Percentiles rank a stretch among this genome's conserved stretches.
Conservation (phyloP, 225 moss, liverwort and hornwort species). For the Asterella californica region DNA sequence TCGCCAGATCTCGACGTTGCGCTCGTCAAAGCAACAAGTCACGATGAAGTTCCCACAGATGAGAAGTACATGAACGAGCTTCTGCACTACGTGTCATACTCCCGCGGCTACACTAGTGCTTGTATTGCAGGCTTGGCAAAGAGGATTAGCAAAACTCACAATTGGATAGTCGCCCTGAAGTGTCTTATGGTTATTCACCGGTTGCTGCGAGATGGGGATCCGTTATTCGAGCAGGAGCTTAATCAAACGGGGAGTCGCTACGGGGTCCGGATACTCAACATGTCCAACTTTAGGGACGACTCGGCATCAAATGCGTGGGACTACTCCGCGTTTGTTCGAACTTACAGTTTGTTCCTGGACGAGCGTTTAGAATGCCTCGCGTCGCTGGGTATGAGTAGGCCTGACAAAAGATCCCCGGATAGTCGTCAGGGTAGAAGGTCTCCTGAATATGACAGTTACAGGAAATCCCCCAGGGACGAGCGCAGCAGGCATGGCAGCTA, state of each 20-base stretch:
- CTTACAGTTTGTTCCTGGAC: constrained; percentile 75
- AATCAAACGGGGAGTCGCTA: constrained; percentile 50
- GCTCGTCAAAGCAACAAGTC: constrained; percentile 89
- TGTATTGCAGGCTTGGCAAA: constrained; percentile 57
- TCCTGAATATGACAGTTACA: constrained; percentile 29
- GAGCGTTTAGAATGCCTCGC: constrained; percentile 71
- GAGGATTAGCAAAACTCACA: constrained; percentile 67
- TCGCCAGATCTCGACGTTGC: constrained; percentile 84
- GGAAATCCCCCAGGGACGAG: constrained; percentile 47
- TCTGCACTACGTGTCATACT: constrained; percentile 64
- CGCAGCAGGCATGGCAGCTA: constrained; percentile 53
- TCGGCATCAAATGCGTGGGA: constrained; percentile 90
- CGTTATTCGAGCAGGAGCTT: constrained; percentile 74
- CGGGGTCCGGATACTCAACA: constrained; percentile 76
- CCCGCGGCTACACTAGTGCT: constrained; percentile 79
- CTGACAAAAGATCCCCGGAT: constrained; percentile 29
- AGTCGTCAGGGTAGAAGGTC: constrained; percentile 28
- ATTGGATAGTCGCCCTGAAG: constrained; percentile 94
- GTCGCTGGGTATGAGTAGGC: constrained; percentile 19
- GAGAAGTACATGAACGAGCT: constrained; percentile 76
- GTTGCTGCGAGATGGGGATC: constrained; percentile 82
- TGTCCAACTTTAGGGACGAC: constrained; percentile 77
- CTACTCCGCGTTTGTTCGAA: constrained; percentile 78
- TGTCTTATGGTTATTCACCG: constrained; percentile 87
- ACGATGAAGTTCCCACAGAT: constrained; percentile 74